phyloP scores from a whole-genome alignment of 257 asterid genomes.

The Fraxinus excelsior region DNA sequence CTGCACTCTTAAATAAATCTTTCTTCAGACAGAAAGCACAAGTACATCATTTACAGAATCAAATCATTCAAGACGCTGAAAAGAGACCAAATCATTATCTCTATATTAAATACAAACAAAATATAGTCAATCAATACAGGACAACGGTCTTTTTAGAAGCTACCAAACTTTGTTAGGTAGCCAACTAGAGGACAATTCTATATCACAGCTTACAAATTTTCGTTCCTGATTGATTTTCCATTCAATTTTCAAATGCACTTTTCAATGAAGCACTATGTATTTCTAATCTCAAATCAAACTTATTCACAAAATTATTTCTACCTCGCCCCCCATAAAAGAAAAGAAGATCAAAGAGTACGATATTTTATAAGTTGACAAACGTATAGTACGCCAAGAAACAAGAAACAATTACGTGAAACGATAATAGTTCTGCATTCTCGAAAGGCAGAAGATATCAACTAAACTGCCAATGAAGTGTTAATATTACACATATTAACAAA shows the following conservation, averaged over 20 bases:
- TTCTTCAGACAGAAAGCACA: slow-evolving; percentile 33
- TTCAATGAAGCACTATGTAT: neutral
- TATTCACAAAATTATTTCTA: neutral
- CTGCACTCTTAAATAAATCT: slow-evolving; percentile 21
- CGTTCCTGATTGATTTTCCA: slow-evolving; percentile 15
- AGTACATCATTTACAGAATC: slow-evolving; percentile 39
- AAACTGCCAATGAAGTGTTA: neutral
- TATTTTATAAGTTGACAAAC: neutral
- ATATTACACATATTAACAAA: slow-evolving; percentile 5
- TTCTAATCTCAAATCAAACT: neutral
- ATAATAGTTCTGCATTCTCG: neutral
- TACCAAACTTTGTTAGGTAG: slow-evolving; percentile 25
- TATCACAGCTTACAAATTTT: slow-evolving; percentile 22
- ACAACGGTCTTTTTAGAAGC: slow-evolving; percentile 9
- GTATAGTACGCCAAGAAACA: neutral
- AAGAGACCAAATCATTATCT: slow-evolving; percentile 16
- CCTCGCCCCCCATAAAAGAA: neutral
- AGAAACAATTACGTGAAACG: neutral
- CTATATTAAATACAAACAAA: slow-evolving; percentile 41
- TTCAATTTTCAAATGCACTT: slow-evolving; percentile 11
- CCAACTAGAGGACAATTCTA: slow-evolving; percentile 16
- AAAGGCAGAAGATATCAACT: neutral
- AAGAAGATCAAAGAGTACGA: neutral
- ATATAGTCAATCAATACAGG: slow-evolving; percentile 32
- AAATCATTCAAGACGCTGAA: slow-evolving; percentile 11